A percentile compares a stretch with the other conserved stretches of the same genome.
Evolutionary conservation across 805 yeast species (phyloP).

Genomic region (Priceomyces medius): DNA sequence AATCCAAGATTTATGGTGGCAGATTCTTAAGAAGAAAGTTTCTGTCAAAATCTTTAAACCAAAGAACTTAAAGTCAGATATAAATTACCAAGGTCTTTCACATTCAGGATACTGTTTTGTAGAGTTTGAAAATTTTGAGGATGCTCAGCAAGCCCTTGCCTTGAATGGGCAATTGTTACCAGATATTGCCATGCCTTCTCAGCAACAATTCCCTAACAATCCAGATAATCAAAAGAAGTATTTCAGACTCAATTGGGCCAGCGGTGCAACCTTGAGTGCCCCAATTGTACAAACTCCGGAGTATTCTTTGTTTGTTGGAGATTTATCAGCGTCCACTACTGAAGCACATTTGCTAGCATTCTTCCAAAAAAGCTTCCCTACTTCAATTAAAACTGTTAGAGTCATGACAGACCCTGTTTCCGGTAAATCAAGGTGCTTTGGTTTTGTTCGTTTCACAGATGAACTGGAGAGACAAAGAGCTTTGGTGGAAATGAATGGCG

Average conservation of each 20-base stretch:
- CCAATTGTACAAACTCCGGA: slow-evolving; percentile 75
- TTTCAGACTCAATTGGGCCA: slow-evolving; percentile 80
- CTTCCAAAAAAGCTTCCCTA: slow-evolving; percentile 62
- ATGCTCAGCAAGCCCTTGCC: slow-evolving; percentile 66
- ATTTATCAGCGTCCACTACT: slow-evolving; percentile 72
- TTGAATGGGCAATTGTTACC: slow-evolving; percentile 68
- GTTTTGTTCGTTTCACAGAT: slow-evolving; percentile 73
- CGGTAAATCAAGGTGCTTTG: slow-evolving; percentile 76
- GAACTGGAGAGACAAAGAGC: slow-evolving; percentile 70
- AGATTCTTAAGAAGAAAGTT: slow-evolving; percentile 52
- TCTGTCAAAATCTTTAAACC: slow-evolving; percentile 65
- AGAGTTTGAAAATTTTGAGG: slow-evolving; percentile 66
- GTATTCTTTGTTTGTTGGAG: slow-evolving; percentile 79
- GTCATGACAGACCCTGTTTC: slow-evolving; percentile 85
- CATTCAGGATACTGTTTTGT: slow-evolving; percentile 73
- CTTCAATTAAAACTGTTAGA: slow-evolving; percentile 72
- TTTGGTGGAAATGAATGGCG: slow-evolving; percentile 71
- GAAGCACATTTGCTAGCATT: slow-evolving; percentile 75
- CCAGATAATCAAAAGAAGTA: slow-evolving; percentile 55
- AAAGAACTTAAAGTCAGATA: slow-evolving; percentile 24
- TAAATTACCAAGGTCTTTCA: slow-evolving; percentile 23
- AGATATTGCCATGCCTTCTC: slow-evolving; percentile 49
- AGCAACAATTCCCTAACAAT: slow-evolving; percentile 37
- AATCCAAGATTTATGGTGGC: slow-evolving; percentile 56
- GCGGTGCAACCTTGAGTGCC: slow-evolving; percentile 72